Percentiles rank a stretch among this genome's conserved stretches.
Evolutionary conservation across 768 basidiomycete species (phyloP).

Genomic region (Suillus spraguei): DNA sequence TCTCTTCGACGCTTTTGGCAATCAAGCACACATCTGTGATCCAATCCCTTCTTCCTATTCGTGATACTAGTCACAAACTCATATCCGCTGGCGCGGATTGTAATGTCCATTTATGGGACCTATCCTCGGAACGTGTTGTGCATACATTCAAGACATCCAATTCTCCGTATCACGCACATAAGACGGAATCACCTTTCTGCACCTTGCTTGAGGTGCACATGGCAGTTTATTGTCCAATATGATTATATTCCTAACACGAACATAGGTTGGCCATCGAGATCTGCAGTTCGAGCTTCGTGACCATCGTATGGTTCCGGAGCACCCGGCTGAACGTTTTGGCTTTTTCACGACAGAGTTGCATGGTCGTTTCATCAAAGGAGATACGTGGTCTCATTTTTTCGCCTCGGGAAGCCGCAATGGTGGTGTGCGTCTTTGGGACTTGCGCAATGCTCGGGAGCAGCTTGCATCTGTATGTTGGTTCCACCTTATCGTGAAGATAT

Average conservation of each 20-base stretch:
- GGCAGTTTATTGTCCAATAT: slow-evolving; percentile 2
- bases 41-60: slow-evolving; percentile 44
- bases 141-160: slow-evolving; percentile 45
- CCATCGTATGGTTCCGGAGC: slow-evolving; percentile 38
- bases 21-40: slow-evolving; percentile 47
- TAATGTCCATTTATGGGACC: slow-evolving; percentile 46
- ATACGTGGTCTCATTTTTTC: slow-evolving; percentile 38
- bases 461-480: slow-evolving; percentile 25
- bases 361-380: slow-evolving; percentile 46
- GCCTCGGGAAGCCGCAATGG: slow-evolving; percentile 48
- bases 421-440: slow-evolving; percentile 48
- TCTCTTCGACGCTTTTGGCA: slow-evolving; percentile 32
- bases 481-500: neutral
- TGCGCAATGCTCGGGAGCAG: slow-evolving; percentile 38
- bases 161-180: slow-evolving; percentile 45
- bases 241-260: slow-evolving; percentile 7
- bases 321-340: slow-evolving; percentile 47
- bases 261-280: slow-evolving; percentile 51
- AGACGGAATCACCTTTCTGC: slow-evolving; percentile 39
- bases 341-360: slow-evolving; percentile 38
- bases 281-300: slow-evolving; percentile 56
- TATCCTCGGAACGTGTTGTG: slow-evolving; percentile 46
- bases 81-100: slow-evolving; percentile 52
- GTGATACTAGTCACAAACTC: slow-evolving; percentile 50
- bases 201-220: slow-evolving; percentile 45